A percentile compares a stretch with the other conserved stretches of the same genome.
Evolutionary conservation across 345 rosid species (phyloP).

Genomic region (Turnera subulata): DNA sequence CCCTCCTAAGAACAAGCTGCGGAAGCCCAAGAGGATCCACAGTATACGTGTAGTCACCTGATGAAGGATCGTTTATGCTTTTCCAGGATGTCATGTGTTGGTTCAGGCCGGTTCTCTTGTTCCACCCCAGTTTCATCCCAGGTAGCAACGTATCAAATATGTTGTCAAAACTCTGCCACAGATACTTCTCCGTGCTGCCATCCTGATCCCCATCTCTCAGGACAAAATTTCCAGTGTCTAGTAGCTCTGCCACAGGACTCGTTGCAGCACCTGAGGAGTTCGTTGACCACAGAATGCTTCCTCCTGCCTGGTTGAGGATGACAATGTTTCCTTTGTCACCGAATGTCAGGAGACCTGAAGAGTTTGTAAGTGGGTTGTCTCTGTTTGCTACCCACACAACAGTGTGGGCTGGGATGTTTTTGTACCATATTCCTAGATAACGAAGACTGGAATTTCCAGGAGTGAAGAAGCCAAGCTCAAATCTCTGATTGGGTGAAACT

Average conservation of each 20-base stretch:
- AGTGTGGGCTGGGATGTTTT: conserved; percentile 9
- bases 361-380: conserved; percentile 17
- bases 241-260: conserved; percentile 17
- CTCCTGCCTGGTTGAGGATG: conserved; percentile 3
- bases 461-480: conserved; percentile 26
- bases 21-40: conserved; percentile 25
- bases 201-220: conserved; percentile 8
- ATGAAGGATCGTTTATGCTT: conserved; percentile 5
- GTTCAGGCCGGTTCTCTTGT: conserved; percentile 22
- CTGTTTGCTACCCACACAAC: conserved; percentile 30
- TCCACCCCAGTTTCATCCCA: conserved; percentile 38
- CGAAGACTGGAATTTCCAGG: conserved; percentile 4
- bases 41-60: conserved; percentile 19
- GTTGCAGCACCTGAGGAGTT: neutral
- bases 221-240: conserved; percentile 34
- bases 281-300: conserved; percentile 8
- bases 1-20: conserved; percentile 24
- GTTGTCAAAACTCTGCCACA: conserved; percentile 38
- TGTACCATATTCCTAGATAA: conserved; percentile 29
- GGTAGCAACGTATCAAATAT: conserved; percentile 25
- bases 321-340: conserved; percentile 9
- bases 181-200: neutral
- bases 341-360: conserved; percentile 16
- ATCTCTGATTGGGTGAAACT: neutral
- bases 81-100: conserved; percentile 28